These are phyloP conservation scores for Tolypocladium tundrense DNA, from an alignment of 2,329 filamentous ascomycete species.

Conservation along the genomic window DNA sequence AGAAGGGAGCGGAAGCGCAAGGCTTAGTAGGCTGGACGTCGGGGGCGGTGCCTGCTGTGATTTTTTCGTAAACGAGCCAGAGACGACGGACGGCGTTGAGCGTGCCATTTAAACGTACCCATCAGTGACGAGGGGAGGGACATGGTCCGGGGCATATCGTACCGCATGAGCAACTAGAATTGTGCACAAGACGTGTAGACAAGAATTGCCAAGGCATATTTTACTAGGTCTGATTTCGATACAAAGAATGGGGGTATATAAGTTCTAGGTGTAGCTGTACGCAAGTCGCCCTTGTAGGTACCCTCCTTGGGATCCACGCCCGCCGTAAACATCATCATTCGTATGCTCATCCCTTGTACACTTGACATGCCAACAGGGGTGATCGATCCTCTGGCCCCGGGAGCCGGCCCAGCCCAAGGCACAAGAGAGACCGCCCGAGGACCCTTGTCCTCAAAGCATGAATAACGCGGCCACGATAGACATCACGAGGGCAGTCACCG, in stretches of 20 bases:
- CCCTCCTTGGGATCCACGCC: background rate
- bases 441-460: background rate
- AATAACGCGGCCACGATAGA: background rate
- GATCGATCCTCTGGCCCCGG: background rate
- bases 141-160: background rate
- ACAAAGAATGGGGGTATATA: slow-evolving; percentile 3
- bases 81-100: slow-evolving; percentile 1
- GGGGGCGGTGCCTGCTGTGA: background rate
- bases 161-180: background rate
- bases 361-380: background rate
- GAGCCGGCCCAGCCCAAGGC: background rate
- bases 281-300: background rate
- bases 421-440: background rate
- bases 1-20: slow-evolving; percentile 30
- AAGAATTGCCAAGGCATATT: background rate
- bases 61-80: background rate
- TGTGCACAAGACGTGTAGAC: background rate
- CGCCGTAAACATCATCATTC: background rate
- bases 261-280: slow-evolving; percentile 4
- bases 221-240: slow-evolving; percentile 1
- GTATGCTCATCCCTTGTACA: background rate
- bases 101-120: slow-evolving; percentile 2
- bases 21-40: slow-evolving; percentile 4
- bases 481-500: slow-evolving; percentile 3
- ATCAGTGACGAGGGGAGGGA: background rate